phyloP scores from a whole-genome alignment of 441 rosid genomes.

The Corymbia calophylla region DNA sequence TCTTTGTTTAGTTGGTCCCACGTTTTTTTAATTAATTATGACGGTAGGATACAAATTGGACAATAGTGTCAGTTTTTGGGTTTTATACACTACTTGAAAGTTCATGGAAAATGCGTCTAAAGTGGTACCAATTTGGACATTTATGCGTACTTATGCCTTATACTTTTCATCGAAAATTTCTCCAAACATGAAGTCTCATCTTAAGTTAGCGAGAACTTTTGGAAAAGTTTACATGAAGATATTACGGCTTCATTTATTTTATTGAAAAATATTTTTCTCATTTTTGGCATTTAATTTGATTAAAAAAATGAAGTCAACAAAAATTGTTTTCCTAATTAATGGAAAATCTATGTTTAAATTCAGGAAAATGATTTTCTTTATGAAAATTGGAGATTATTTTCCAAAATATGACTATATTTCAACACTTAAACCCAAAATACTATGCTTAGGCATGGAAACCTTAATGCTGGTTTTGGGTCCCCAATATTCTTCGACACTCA shows the following conservation, averaged over 20 bases:
- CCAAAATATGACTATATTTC: rapidly evolving
- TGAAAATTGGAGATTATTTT: no score
- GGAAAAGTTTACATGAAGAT: not conserved
- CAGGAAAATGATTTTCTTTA: no score
- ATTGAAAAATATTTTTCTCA: no score
- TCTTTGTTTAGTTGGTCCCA: not conserved
- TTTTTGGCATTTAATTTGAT: no score
- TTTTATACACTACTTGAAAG: not conserved
- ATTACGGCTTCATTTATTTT: not conserved
- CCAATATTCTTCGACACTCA: rapidly evolving
- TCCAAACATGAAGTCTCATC: not conserved
- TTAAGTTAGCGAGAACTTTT: not conserved
- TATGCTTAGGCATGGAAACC: not conserved
- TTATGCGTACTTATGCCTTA: not conserved
- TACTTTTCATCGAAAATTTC: no score
- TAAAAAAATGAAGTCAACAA: no score
- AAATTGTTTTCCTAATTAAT: no score
- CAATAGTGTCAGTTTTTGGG: not conserved
- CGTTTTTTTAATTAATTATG: not conserved
- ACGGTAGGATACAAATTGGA: not conserved
- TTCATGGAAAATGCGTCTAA: not conserved
- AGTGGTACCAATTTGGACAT: not conserved
- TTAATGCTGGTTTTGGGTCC: rapidly evolving
- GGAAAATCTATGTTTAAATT: no score
- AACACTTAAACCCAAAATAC: rapidly evolving